These are phyloP conservation scores for Magnusiomyces magnusii DNA, from an alignment of 1,139 yeast species.

Conservation along the genomic window DNA sequence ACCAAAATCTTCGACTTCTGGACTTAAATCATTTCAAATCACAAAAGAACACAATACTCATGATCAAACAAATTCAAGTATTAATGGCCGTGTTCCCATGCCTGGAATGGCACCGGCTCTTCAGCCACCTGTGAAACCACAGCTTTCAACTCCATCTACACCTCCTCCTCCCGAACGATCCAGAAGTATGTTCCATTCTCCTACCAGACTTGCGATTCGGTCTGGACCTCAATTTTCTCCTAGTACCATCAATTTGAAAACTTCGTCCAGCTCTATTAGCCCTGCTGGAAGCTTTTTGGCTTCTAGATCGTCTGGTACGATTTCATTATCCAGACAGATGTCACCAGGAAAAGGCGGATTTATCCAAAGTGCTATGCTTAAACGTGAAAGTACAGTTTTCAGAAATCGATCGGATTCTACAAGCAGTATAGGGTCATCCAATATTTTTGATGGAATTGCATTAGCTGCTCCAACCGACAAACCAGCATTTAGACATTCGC, in stretches of 20 bases:
- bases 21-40: slow-evolving; percentile 9
- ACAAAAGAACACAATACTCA: slow-evolving; percentile 13
- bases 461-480: slow-evolving; percentile 13
- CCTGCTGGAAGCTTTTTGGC: slow-evolving; percentile 16
- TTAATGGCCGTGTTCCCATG: slow-evolving; percentile 14
- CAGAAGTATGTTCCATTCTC: not conserved
- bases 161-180: slow-evolving; percentile 11
- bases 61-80: slow-evolving; percentile 7
- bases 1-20: slow-evolving; percentile 1
- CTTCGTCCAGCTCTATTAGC: slow-evolving; percentile 8
- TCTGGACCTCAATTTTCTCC: slow-evolving; percentile 11
- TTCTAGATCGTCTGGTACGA: slow-evolving; percentile 11
- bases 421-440: slow-evolving; percentile 4
- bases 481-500: slow-evolving; percentile 11
- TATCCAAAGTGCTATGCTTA: slow-evolving; percentile 29
- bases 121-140: slow-evolving; percentile 5
- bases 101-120: slow-evolving; percentile 15
- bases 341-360: slow-evolving; percentile 28
- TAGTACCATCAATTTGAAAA: slow-evolving; percentile 7
- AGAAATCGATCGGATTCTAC: slow-evolving; percentile 14
- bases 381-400: slow-evolving; percentile 22
- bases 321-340: slow-evolving; percentile 12
- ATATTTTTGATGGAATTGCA: slow-evolving; percentile 7
- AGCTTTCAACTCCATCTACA: slow-evolving; percentile 15
- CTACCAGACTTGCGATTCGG: slow-evolving; percentile 10